These are phyloP conservation scores for Mortierella sp. DNA, from an alignment of 371 early-diverging fungal genomes.

Conservation along the genomic window DNA sequence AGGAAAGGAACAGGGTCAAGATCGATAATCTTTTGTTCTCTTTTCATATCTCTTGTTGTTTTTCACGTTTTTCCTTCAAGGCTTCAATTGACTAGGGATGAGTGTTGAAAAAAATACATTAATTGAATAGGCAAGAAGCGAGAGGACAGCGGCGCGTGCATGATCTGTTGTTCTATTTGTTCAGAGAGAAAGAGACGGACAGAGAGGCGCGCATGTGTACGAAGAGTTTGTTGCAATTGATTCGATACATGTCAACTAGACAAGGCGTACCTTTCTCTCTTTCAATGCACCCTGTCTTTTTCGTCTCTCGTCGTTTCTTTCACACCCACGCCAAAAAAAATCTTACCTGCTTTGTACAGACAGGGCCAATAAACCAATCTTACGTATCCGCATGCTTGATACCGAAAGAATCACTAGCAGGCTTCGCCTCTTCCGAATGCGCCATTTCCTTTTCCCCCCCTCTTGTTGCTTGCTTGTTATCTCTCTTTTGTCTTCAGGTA, in stretches of 20 bases:
- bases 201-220: background rate
- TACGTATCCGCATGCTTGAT: slow-evolving; percentile 9
- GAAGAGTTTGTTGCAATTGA: background rate
- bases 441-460: background rate
- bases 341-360: no score
- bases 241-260: background rate
- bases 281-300: background rate
- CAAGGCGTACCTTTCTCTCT: background rate
- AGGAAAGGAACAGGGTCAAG: background rate
- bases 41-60: background rate
- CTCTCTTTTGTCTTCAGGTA: background rate
- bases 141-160: background rate
- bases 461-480: background rate
- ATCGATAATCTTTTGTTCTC: background rate
- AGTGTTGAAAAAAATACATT: background rate
- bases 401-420: background rate
- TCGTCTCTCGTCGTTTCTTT: background rate
- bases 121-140: background rate
- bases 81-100: background rate
- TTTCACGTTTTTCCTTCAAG: background rate
- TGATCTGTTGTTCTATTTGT: background rate
- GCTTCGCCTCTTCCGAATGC: background rate
- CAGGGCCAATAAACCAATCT: background rate
- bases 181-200: background rate
- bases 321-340: background rate